Base-by-base conservation (phyloP, 1,284 basidiomycete species). In the Papiliotrema flavescens region DNA sequence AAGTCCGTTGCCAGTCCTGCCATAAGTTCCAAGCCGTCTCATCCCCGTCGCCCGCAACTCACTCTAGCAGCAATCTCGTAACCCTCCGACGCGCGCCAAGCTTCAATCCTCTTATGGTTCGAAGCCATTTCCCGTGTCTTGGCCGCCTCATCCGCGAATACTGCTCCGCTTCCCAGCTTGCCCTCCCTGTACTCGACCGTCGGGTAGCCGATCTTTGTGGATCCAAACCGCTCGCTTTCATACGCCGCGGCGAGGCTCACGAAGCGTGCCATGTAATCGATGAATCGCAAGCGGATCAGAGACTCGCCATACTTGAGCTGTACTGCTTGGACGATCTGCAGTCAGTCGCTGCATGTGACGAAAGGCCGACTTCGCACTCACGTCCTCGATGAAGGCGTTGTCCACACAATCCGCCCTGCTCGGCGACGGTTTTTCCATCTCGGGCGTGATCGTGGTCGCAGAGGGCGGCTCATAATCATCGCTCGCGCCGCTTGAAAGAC, bases 351-450 rank as follows among this genome's bases (percentile, higher is more conserved):
- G 5, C 8, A 23, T 45, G 22, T 23, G 11, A 2, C 17, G 2
- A 15, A 50, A 13, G 7, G 44, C 11, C 1, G 3, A 22, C 9
- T 15, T 17, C 32, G 20, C 11, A 81, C 87, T 69, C 61, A 92
- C 90, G 67, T 97, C 94, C 56, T 97, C 91, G 69, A 97, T 89
- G 75, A 97, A 95, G 14, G 87, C 61, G 62, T 85, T 88, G 69
- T 97, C 94, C 28, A 83, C 78, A 55, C 82, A 85, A 60, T 88
- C 89, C 37, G 79, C 69, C 65, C 85, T 86, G 41, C 79, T 80
- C 20, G 39, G 20, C 8, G 57, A 14, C 23, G 53, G 23, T 48
- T 40, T 41, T 44, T 42, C 44, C 43, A 60, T 54, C 54, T 67
- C 63, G 47, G 53, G 47, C 15, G 48, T 37, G 3, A 56, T 53